Percentiles rank a stretch among this genome's conserved stretches.
Conservation (phyloP, 1,284 basidiomycete species). For the Sphagnurus paluster region DNA sequence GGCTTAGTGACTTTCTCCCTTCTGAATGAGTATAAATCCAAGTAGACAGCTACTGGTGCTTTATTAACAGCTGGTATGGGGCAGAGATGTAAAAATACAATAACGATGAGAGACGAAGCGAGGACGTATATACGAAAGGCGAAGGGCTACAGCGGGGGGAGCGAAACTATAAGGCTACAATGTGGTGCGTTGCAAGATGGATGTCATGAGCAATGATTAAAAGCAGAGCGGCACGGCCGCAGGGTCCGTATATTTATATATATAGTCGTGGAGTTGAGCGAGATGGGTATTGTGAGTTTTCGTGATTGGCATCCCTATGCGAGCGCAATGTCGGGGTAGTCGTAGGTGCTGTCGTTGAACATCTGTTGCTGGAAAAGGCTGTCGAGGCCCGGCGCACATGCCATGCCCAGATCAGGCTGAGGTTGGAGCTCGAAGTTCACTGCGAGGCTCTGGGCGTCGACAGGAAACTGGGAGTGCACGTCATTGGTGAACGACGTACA, state of each 20-base stretch:
- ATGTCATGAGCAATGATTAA: slow-evolving; percentile 1
- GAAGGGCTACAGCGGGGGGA: slow-evolving; percentile 3
- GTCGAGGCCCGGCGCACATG: slow-evolving; percentile 6
- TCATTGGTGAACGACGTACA: slow-evolving; percentile 3
- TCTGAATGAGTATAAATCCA: too few relatives aligned
- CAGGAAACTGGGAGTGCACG: slow-evolving; percentile 3
- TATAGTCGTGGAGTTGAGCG: too few relatives aligned
- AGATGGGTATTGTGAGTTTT: too few relatives aligned
- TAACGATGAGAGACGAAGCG: not conserved
- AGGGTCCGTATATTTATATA: too few relatives aligned
- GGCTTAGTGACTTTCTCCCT: too few relatives aligned
- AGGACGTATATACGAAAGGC: not conserved
- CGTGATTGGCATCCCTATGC: not conserved
- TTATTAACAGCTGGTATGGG: not conserved
- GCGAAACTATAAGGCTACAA: slow-evolving; percentile 14
- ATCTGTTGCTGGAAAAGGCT: slow-evolving; percentile 6
- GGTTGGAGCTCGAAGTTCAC: slow-evolving; percentile 4
- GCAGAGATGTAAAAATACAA: slow-evolving; percentile 10
- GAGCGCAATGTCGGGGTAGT: too few relatives aligned
- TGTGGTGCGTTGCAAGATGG: not conserved
- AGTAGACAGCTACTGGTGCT: not conserved
- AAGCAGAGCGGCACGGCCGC: not conserved
- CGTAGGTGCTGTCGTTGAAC: slow-evolving; percentile 8
- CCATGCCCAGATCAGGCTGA: not conserved
- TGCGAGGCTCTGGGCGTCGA: slow-evolving; percentile 1